Base-by-base conservation (phyloP, 2,329 filamentous ascomycete genomes). In the Cladosporium sp. region DNA sequence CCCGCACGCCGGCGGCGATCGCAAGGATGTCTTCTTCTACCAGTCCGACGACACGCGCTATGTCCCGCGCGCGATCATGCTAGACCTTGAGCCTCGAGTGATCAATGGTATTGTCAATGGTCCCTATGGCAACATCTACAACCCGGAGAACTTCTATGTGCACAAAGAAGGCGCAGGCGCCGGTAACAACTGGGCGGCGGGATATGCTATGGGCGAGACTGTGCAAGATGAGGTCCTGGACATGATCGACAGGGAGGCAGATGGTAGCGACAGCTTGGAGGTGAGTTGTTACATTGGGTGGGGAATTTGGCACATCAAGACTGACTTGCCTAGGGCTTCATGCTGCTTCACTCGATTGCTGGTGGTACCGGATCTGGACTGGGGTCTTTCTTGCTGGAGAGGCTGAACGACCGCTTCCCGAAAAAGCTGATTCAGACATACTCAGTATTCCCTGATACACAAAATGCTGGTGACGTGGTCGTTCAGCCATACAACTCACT, bases 391-490 rank as follows among this genome's bases (percentile, higher is more conserved):
- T 86, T 99, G 67, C 87, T 99, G 21, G 96, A 99, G 80, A 86
- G 93, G 69, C 88, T 99, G 78, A 99, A 99, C 78, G 95, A 99
- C 78, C 87, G 93, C 59, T 99, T 98, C 72, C 95, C 96, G 40
- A 99, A 99, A 82, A 99, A 99, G 84, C 88, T 99, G 70, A 97
- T 99, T 66, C 95, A 99, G 81, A 98, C 95, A 50, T 99, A 99
- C 80, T 98, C 94, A 0, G 96, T 99, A 62, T 99, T 99, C 73
- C 94, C 95, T 1, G 95, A 98, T 77, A 96, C 91, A 0, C 92
- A 92, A 67, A 92, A 91, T 71, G 87, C 88, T 3, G 89, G 89
- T 64, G 92, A 98, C 76, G 94, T 99, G 26, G 94, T 99, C 12
- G 95, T 99, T 26, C 95, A 99, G 75, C 95, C 95, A 12, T 99